Base-by-base conservation (phyloP, 768 basidiomycete species). In the Leccinum barrowsii region DNA sequence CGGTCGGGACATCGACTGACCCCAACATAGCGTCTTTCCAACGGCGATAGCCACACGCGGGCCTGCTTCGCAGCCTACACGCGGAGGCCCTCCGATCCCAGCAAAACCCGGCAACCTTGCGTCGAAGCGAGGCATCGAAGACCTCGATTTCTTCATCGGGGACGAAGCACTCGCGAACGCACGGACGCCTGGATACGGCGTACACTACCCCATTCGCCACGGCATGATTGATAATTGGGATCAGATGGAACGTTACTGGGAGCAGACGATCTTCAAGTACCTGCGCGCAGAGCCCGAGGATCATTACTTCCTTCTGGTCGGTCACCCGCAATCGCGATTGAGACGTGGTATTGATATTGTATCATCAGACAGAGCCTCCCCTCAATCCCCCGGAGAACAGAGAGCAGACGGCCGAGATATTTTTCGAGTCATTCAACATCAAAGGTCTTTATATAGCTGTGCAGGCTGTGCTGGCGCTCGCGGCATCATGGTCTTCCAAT, bases 351-450 rank as follows among this genome's bases (percentile, higher is more conserved):
- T 40, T 63, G 30, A 64, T 55, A 5, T 40, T 11, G 7, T 3
- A n/a, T 10, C 5, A 40, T 52, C 60, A 98, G 96, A 99, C 97
- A n/a, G 97, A 99, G 70, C 97, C 97, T 4, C 96, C 97, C 22
- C 85, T 99, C 57, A 98, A 99, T 71, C 85, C 96, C 0, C 97
- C 97, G 1, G 97, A 99, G 78, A 99, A 98, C 78, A 83, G 97
- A 67, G 97, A 99, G 75, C 96, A 96, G 74, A 98, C 96, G 0
- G 97, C 97, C 19, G 96, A 98, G 72, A 98, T 98, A 77, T 98
- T 99, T 83, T 99, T 98, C 74, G 97, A 99, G 76, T 96, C 94
- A 0, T 99, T 99, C 86, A 98, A 98, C 76, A 95, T 98, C 78
- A 91, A 94, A 71, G 96, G 96, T 21, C 82, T 98, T 47, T 98